Base-by-base conservation (phyloP, 768 basidiomycete species). In the Sporobolomyces roseus region DNA sequence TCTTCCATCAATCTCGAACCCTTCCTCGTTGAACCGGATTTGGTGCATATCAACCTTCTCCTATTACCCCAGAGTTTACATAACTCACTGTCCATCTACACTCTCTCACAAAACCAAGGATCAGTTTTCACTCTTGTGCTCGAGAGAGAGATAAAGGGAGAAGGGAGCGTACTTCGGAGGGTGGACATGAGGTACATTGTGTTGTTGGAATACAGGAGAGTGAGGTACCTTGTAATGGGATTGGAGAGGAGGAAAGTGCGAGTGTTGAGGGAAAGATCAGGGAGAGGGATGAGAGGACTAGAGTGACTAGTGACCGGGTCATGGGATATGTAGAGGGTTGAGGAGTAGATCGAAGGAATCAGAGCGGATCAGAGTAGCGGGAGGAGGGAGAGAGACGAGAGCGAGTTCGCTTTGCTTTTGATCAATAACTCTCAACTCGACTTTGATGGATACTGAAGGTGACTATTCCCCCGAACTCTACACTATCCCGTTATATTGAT, bases 1-100 rank as follows among this genome's bases (percentile, higher is more conserved):
- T 54, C 2, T 25, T 53, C 36, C 17, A n/a, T 32, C 32, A 3
- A 14, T 21, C 25, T 36, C 13, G 52, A 27, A 5, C 51, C 51
- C 32, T 9, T 9, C 9, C 10, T 9, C 9, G 38, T 9, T 41
- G 55, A 29, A 46, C 52, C 21, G 52, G 32, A 54, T 8, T 8
- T 6, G 10, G 10, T 9, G 43, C 67, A 69, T 17, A 12, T 17
- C 16, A 69, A 58, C 0, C 49, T 9, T 5, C 62, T 23, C 9
- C 54, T 62, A 51, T 69, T 69, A 2, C 68, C 68, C 52, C 53
- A 69, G 5, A 69, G 10, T 33, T 45, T 52, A 52, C 67, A 69
- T 21, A 69, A 48, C 27, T 54, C 48, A 4, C 61, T 38, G 13
- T 46, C 8, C 38, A 59, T 38, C 67, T 69, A 41, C n/a, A n/a